Conservation (phyloP, 139 green algal genomes). For the Chlorella vulgaris region DNA sequence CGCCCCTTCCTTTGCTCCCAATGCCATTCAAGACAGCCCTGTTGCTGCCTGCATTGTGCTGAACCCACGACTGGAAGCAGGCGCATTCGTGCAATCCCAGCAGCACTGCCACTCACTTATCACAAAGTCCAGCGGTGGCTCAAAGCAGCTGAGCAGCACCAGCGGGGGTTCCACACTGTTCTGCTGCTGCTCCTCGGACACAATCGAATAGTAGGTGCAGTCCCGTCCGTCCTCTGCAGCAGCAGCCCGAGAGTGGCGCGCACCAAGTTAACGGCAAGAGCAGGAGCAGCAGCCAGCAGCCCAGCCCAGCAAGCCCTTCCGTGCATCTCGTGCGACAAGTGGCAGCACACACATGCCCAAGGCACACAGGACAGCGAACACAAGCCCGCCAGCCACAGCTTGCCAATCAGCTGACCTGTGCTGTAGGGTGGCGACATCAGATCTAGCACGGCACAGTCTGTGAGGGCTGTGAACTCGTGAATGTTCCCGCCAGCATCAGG, state of each 20-base stretch:
- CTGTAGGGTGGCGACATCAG: conserved; percentile 88
- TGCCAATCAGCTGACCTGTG: conserved; percentile 12
- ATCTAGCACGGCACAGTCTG: conserved; percentile 88
- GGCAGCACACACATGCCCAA: too few relatives aligned
- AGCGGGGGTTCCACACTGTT: neutral
- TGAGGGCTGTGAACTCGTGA: conserved; percentile 87
- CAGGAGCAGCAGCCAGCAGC: neutral
- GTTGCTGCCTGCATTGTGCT: neutral
- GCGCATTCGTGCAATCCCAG: conserved; percentile 30
- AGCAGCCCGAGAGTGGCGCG: neutral
- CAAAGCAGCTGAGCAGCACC: conserved; percentile 21
- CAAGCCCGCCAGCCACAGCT: neutral
- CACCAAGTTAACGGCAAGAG: neutral
- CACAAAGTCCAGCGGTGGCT: conserved; percentile 42
- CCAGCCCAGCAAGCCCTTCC: too few relatives aligned
- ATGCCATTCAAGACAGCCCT: neutral
- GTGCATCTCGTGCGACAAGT: too few relatives aligned
- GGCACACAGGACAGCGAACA: too few relatives aligned
- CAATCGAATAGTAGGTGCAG: conserved; percentile 86
- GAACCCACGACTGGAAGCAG: neutral
- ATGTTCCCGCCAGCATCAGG: conserved; percentile 85
- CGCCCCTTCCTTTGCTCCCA: too few relatives aligned
- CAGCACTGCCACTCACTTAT: conserved; percentile 20
- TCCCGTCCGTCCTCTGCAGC: conserved; percentile 54
- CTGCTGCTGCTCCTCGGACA: neutral